Base-by-base conservation (phyloP, 805 yeast species). In the Pichia heedii region DNA sequence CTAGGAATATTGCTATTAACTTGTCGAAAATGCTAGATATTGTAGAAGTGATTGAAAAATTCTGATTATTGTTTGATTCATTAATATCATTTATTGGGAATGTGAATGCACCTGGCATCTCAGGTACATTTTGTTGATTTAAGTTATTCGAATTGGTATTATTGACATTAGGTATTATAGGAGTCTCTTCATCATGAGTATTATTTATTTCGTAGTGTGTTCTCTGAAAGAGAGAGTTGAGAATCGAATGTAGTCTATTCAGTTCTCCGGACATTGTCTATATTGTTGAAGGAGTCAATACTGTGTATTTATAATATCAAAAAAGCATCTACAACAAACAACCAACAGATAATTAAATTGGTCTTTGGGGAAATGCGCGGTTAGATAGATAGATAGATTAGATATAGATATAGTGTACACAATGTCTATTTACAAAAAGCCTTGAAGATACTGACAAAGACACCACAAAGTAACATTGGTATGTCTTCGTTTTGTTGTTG, bases 401-500 rank as follows among this genome's bases (percentile, higher is more conserved):
- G 2, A 29, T 13, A 15, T 13, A 29, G 8, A 15, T 10, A 12
- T 5, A 27, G n/a, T 6, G 20, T n/a, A n/a, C n/a, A n/a, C n/a
- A n/a, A n/a, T n/a, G 11, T 15, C 33, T 11, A 37, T 33, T 37
- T 41, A 21, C 40, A 37, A 29, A 42, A 42, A 11, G 35, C 20
- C 15, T 33, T 42, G 33, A 42, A 24, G 2, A 43, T 11, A 16
- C 33, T n/a, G 3, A 27, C 30, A 18, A 39, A 27, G 6, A 43
- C 9, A 19, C 22, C 9, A 21, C 35, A 39, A 10, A 43, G 18
- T 12, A 33, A 22, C 12, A n/a, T 18, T 6, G 36, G n/a, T 30
- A 26, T 24, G 6, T 36, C 24, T 22, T 12, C 22, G 12, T 33
- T n/a, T 21, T 42, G 62, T 30, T 54, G 55, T 32, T 54, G 48